Base-by-base conservation (phyloP, 164 flowering plant genomes). In the Aristolochia californica region DNA sequence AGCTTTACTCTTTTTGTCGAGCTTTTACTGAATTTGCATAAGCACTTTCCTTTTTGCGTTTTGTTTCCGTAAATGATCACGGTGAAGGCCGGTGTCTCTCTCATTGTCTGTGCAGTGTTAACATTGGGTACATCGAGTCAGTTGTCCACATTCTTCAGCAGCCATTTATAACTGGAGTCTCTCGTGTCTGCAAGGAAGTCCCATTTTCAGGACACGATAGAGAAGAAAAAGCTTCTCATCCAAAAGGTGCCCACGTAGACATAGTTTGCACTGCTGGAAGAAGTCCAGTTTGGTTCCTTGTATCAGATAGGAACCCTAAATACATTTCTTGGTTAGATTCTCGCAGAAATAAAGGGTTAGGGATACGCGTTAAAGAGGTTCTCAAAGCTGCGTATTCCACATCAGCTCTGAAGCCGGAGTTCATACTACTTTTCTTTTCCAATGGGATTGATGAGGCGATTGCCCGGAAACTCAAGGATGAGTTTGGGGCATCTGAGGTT, bases 131-230 rank as follows among this genome's bases (percentile, higher is more conserved):
- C 65, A 65, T 91, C n/a, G 96, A 91, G 62, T 79, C 91, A 0
- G 74, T 88, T 18, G 70, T 84, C 56, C 77, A 79, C 72, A 69
- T 72, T 55, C 88, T 93, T 45, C 77, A 80, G 30, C 94, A 78
- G 43, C 90, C 90, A 18, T 71, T 61, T 22, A 58, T 93, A 18
- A 67, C 72, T 5, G 85, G 87, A 38, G 90, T 89, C 34, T 85
- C 99, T 0, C 83, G 94, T 4, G 91, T 89, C 13, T 93, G 94
- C 83, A 91, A 89, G 77, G 73, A 81, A 5, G 48, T 91, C 50
- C 75, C 81, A 28, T 45, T 67, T 0, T 62, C 79, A 13, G 48
- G 48, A 12, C 27, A 15, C 13, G 28, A 58, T 57, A 65, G 43
- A 43, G 56, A 56, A 23, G 65, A 48, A 38, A 45, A 21, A 3